Evolutionary conservation across 176 grass and related monocot genomes (phyloP), one percentile per base, ranked within the genome.

Genomic region (Rhynchospora tenuis): DNA sequence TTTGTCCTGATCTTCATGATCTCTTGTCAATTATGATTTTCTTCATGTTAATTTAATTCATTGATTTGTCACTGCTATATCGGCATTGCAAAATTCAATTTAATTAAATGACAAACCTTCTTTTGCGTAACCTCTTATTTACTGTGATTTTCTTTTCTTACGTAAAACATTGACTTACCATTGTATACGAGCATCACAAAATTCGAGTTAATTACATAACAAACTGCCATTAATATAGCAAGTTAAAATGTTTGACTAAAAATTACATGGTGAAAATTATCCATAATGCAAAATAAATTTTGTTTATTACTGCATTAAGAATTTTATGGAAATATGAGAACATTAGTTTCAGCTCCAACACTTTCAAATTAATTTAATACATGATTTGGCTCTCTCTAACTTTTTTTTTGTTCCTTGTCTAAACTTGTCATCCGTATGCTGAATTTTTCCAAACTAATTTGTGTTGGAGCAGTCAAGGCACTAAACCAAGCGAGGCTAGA

Each of bases 401-500:
- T 38, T 38, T 38, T 78, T 84, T 13, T 27, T 20, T 19, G 0
- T 54, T 72, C 31, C 23, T 13, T 14, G 5, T 46, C 66, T 63
- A 4, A 63, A 42, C 28, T 51, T 70, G 20, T 54, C 27, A 11
- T 15, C 38, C 31, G 4, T 56, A 45, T 45, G 46, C 8, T 65
- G 33, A 44, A 67, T 48, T 83, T 64, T 68, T 47, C 9, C 7
- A 66, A 48, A 17, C 1, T 46, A 42, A 23, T 84, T 73, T 69
- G 19, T 72, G 65, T 3, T 69, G 44, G 11, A 38, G 44, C 91
- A 99, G 97, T 92, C 0, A 94, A 90, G 83, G 90, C 79, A 48
- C 64, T 99, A 70, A 99, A 99, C 83, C 88, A 93, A 87, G 93
- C 91, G 0, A 86, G 73, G 81, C 88, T 99, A 2, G 97, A 99